Evolutionary conservation across 345 rosid genomes (phyloP), one percentile per base, ranked within the genome.

Genomic region (Pistacia atlantica): DNA sequence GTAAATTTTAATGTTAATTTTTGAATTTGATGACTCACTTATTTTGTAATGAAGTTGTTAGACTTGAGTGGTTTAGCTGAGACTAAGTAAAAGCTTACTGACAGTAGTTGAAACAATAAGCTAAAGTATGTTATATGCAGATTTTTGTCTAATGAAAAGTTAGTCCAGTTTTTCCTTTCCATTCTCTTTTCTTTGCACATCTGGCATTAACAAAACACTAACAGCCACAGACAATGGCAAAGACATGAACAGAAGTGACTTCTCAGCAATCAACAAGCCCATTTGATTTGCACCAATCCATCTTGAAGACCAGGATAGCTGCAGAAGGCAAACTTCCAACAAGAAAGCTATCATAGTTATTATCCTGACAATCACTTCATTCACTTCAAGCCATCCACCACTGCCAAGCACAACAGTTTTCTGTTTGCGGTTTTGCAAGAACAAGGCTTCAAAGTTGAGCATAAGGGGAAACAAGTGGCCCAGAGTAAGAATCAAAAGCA

Each of bases 301-400:
- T 79, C 82, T 87, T 31, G 86, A 65, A 12, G 85, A 74, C 83
- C 86, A 83, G 1, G 79, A 35, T 61, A 76, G 87, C 67, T 83
- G 91, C 63, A 88, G 83, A 66, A 88, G 83, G 10, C 85, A 69
- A 74, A 84, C 74, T 42, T 83, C 77, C 69, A 90, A n/a, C 67
- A 86, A 68, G 58, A 88, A 83, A n/a, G 90, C 90, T 55, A 83
- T 52, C 83, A 83, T 81, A 25, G 89, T 80, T 11, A 78, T 78
- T 56, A 82, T 75, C 80, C 88, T 86, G 38, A 85, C 86, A 35
- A 81, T 18, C 25, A 82, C 90, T 69, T 85, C 84, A 70, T 82
- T 86, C 14, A 54, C 78, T 81, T 86, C 79, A 3, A 86, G 77
- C 90, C 82, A 80, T 74, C 69, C 77, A 35, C 82, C 82, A 22